A percentile compares a stretch with the other conserved stretches of the same genome.
phyloP scores from a whole-genome alignment of 306 rosid species.

The Ormosia emarginata region DNA sequence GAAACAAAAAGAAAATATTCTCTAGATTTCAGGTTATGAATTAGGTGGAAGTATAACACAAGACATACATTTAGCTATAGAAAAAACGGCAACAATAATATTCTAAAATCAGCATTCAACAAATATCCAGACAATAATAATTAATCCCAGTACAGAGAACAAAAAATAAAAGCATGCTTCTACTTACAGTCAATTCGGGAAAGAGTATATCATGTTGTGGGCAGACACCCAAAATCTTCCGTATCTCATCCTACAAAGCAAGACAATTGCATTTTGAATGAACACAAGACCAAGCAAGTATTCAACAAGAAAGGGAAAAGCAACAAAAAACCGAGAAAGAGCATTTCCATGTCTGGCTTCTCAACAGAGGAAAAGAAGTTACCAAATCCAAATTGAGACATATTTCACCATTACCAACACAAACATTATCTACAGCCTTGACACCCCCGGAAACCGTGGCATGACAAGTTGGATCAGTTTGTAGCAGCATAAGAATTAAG shows the following conservation, averaged over 20 bases:
- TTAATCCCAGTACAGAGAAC: not conserved
- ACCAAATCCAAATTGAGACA: slow-evolving; percentile 1
- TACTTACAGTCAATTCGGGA: slow-evolving; percentile 85
- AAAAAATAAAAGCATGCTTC: slow-evolving; percentile 14
- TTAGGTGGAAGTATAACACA: not conserved
- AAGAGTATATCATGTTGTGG: slow-evolving; percentile 95
- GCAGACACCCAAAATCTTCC: slow-evolving; percentile 91
- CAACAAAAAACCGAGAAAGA: not conserved
- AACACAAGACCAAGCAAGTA: slow-evolving; percentile 7
- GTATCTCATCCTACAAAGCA: slow-evolving; percentile 83
- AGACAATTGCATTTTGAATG: slow-evolving; percentile 18
- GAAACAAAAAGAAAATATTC: slow-evolving; percentile 7
- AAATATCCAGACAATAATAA: slow-evolving; percentile 6
- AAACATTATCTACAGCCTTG: not conserved
- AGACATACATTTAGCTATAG: not conserved
- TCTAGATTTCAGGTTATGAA: not conserved
- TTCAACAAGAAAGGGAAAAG: not conserved
- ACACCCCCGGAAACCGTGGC: not conserved
- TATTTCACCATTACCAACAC: not conserved
- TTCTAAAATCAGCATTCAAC: slow-evolving; percentile 17
- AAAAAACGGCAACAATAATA: not conserved
- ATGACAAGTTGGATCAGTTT: not conserved
- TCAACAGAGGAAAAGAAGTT: not conserved
- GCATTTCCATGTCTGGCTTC: not conserved
- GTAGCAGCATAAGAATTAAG: not conserved